Base-by-base conservation (phyloP, 345 rosid species). In the Psidium guajava region DNA sequence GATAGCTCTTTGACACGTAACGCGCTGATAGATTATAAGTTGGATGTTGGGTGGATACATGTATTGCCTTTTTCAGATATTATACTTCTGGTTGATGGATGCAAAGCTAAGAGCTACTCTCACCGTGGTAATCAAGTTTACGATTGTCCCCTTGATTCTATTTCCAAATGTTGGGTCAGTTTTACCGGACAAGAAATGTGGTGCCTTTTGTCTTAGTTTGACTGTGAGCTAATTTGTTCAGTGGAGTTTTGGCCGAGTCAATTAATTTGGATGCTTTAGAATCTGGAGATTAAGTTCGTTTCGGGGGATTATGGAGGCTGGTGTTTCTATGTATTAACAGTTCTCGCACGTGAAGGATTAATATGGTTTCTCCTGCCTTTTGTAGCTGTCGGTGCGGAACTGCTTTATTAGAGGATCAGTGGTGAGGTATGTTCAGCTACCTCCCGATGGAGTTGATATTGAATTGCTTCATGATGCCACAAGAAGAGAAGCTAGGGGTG, bases 371-470 rank as follows among this genome's bases (percentile, higher is more conserved):
- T 77, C 3, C 14, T 57, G 24, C 20, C 81, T 86, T 27, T 86
- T 89, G 87, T 93, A 98, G 99, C 99, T 98, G 87, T 98, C 99
- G 0, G 99, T 96, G 87, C 93, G 99, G 90, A 98, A 98, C 87
- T 98, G 99, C 86, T 98, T 98, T 93, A 98, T 98, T 86, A 90
- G 99, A 90, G 99, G 99, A 80, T 98, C 99, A 0, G 99, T 98
- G 87, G 99, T 98, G 85, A 96, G 99, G 82, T 98, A 98, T 83
- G 99, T 98, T 52, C 99, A 96, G 84, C 87, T 96, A 56, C 99
- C 99, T 77, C 96, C 98, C 10, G 99, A 96, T 40, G 99, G 98
- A 83, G 99, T 98, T 25, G 99, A 98, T 85, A 89, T 96, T 84
- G 99, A 98, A 84, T 90, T 98, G 86, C 99, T 98, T 82, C 99